Evolutionary conservation across 2,329 filamentous ascomycete species (phyloP).

Genomic region (Colletotrichum ledebouriae): DNA sequence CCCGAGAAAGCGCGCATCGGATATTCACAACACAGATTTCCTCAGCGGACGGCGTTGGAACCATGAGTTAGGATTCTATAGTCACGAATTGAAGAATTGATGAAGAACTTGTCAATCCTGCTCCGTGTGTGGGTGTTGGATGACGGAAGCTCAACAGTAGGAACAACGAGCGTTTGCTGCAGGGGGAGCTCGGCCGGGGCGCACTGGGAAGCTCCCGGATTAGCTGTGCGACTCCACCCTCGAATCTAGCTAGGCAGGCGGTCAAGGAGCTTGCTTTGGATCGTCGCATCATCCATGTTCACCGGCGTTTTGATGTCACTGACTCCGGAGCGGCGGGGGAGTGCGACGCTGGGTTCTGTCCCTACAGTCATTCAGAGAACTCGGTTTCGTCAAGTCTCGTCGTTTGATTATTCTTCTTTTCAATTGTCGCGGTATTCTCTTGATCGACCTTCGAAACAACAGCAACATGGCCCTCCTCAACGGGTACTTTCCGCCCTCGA

Average conservation of each 20-base stretch:
- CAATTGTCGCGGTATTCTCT: neutral
- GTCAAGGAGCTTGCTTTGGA: neutral
- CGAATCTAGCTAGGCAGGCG: neutral
- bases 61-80: constrained; percentile 9
- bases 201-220: constrained; percentile 12
- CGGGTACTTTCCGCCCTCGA: constrained; percentile 69
- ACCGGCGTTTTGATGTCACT: constrained; percentile 18
- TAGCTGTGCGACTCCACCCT: neutral
- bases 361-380: too few relatives aligned
- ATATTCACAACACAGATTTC: constrained; percentile 11
- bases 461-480: constrained; percentile 62
- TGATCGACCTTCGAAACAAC: neutral
- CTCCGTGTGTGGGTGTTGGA: neutral
- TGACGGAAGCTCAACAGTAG: neutral
- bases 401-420: neutral
- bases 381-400: too few relatives aligned
- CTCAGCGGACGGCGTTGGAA: constrained; percentile 35
- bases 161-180: constrained; percentile 2
- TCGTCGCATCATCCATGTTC: constrained; percentile 18
- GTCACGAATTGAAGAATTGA: constrained; percentile 29
- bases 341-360: neutral
- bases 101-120: constrained; percentile 1
- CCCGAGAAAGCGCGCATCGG: neutral
- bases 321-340: constrained; percentile 10
- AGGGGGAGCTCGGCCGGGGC: constrained; percentile 16